Base-by-base conservation (phyloP, 139 green algal genomes). In the Tetraselmis striata region DNA sequence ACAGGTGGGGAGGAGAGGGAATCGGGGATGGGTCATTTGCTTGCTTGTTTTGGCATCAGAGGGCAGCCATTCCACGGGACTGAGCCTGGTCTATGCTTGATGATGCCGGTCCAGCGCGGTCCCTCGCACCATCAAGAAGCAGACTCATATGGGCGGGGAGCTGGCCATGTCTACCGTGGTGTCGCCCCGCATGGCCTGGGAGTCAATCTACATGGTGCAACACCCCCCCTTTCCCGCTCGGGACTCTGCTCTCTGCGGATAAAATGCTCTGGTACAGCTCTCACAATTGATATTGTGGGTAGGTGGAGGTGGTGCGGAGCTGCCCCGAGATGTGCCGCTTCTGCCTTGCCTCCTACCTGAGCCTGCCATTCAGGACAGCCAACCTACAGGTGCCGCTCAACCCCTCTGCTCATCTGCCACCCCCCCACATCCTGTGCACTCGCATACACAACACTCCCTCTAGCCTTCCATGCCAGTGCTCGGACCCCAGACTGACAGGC, bases 291-390 rank as follows among this genome's bases (percentile, higher is more conserved):
- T n/a, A n/a, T n/a, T n/a, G n/a, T n/a, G n/a, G 5, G 45, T 18
- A 67, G 45, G 45, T 67, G 0, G 85, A 89, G 79, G 85, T 89
- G 31, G 85, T 87, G 31, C 85, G 88, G 79, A 88, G 81, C 80
- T 92, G 88, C 59, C 88, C 88, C 25, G 88, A 92, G 83, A 92
- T 92, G 88, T 90, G 85, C 76, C 80, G 88, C 74, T 92, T 92
- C 76, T 92, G 88, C 85, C 67, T 92, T 27, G 88, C 88, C 29
- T 85, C 67, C 80, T 92, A 92, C 28, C 32, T 89, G 2, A 90
- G 87, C 25, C 88, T 92, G 77, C 88, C 88, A 59, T 92, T 92
- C 83, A 80, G 88, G 11, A 27, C 84, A 2, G 88, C 88, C 0
- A 27, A 82, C 5, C 79, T 92, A 29, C 79, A 90, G 29, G 85